phyloP scores from a whole-genome alignment of 345 rosid species.

The Sonneratia caseolaris region DNA sequence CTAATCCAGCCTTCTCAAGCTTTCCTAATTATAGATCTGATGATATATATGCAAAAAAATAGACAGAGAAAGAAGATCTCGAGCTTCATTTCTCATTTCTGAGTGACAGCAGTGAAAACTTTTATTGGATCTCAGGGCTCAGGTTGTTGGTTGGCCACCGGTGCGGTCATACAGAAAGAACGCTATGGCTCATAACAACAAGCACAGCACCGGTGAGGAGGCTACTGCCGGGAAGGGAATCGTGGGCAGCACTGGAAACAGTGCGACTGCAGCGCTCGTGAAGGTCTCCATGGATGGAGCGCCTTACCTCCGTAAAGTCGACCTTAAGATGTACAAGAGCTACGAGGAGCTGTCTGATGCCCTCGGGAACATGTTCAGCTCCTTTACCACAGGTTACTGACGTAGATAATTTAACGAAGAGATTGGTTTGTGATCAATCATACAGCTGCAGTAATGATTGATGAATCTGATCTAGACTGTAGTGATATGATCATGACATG shows the following conservation, averaged over 20 bases:
- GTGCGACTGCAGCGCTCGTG: conserved; percentile 37
- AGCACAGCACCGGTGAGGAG: not conserved
- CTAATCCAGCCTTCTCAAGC: no score
- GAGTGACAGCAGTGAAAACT: no score
- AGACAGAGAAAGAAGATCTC: no score
- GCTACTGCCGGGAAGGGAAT: not conserved
- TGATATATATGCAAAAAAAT: no score
- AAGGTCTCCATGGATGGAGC: conserved; percentile 96
- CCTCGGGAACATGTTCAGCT: conserved; percentile 59
- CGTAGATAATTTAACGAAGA: not conserved
- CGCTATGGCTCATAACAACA: conserved; percentile 20
- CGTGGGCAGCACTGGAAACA: conserved; percentile 7
- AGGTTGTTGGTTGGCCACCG: conserved; percentile 95
- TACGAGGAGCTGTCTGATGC: conserved; percentile 65
- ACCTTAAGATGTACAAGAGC: conserved; percentile 58
- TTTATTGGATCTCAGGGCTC: conserved; percentile 39
- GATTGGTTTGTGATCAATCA: no score
- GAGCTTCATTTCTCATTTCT: no score
- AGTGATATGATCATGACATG: not conserved
- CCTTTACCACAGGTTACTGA: conserved; percentile 55
- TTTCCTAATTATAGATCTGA: no score
- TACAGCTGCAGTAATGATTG: no score
- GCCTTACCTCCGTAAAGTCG: conserved; percentile 86
- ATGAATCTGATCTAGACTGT: no score
- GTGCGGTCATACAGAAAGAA: conserved; percentile 77